These are phyloP conservation scores for Sextonia rubra DNA, from an alignment of 164 flowering plant genomes.

Conservation along the genomic window DNA sequence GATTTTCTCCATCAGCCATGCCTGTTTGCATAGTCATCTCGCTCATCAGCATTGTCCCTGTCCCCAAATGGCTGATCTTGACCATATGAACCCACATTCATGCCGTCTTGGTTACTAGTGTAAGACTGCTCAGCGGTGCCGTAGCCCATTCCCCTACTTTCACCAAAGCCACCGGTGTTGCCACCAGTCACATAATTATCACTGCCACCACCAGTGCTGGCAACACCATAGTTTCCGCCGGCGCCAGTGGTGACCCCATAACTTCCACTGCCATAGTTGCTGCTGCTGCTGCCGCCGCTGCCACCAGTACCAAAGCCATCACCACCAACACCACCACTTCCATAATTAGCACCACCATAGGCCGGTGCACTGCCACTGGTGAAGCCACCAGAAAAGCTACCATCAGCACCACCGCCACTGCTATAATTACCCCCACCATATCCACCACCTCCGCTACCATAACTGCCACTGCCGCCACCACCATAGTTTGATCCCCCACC, in stretches of 20 bases:
- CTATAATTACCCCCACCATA: too few species aligned
- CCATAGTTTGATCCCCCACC: not conserved
- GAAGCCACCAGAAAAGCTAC: too few species aligned
- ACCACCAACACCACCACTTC: not conserved
- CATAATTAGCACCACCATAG: slow-evolving; percentile 14
- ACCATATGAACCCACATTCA: not conserved
- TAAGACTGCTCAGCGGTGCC: not conserved
- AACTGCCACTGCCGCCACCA: not conserved
- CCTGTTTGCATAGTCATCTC: slow-evolving; percentile 12
- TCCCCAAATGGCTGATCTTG: slow-evolving; percentile 3
- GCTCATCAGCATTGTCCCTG: slow-evolving; percentile 13
- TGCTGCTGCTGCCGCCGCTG: too few species aligned
- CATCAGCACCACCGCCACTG: not conserved
- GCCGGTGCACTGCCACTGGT: too few species aligned
- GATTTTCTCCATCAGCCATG: slow-evolving; percentile 5
- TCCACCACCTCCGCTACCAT: not conserved
- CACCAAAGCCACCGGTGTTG: not conserved
- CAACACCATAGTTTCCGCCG: too few species aligned
- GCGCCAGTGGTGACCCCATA: too few species aligned
- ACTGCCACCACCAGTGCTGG: not conserved
- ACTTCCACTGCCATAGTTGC: too few species aligned
- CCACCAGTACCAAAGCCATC: slow-evolving; percentile 1
- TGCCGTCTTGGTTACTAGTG: not conserved
- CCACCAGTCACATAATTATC: not conserved
- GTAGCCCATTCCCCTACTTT: not conserved